phyloP scores from a whole-genome alignment of 108 stramenopile genomes.

The Nitzschia sp. region DNA sequence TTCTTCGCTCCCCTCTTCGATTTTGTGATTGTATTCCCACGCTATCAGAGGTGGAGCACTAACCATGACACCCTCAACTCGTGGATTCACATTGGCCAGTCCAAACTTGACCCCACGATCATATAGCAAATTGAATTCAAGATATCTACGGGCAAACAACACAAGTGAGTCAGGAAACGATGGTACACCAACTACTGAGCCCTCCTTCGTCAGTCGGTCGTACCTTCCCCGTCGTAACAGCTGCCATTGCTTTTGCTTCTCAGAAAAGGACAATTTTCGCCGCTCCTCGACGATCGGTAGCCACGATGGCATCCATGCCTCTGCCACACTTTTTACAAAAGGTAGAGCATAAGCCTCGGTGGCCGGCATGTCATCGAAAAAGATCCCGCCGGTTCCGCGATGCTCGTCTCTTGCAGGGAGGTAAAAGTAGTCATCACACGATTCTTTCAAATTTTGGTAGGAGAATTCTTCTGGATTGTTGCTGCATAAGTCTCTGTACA shows the following conservation, averaged over 20 bases:
- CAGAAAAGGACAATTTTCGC: conserved; percentile 43
- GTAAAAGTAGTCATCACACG: conserved; percentile 94
- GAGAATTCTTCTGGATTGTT: conserved; percentile 42
- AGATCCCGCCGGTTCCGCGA: conserved; percentile 94
- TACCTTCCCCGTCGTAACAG: conserved; percentile 59
- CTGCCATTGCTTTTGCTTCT: conserved; percentile 89
- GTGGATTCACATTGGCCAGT: conserved; percentile 75
- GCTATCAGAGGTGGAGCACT: conserved; percentile 86
- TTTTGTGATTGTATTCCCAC: conserved; percentile 83
- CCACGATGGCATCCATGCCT: conserved; percentile 92
- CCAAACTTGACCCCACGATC: conserved; percentile 93
- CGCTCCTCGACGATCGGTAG: conserved; percentile 77
- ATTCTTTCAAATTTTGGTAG: conserved; percentile 69
- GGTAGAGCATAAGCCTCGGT: conserved; percentile 26
- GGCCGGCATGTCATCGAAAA: conserved; percentile 90
- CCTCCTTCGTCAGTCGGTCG: too few relatives aligned
- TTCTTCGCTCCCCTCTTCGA: conserved; percentile 72
- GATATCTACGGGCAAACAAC: conserved; percentile 32
- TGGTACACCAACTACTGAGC: too few relatives aligned
- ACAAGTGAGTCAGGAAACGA: too few relatives aligned
- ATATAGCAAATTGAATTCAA: conserved; percentile 92
- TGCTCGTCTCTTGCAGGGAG: conserved; percentile 90
- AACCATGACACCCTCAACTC: conserved; percentile 91
- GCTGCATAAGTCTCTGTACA: conserved; percentile 65
- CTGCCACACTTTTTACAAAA: conserved; percentile 79